These are phyloP conservation scores for Prunus salicina DNA, from an alignment of 306 rosid species.

Conservation along the genomic window DNA sequence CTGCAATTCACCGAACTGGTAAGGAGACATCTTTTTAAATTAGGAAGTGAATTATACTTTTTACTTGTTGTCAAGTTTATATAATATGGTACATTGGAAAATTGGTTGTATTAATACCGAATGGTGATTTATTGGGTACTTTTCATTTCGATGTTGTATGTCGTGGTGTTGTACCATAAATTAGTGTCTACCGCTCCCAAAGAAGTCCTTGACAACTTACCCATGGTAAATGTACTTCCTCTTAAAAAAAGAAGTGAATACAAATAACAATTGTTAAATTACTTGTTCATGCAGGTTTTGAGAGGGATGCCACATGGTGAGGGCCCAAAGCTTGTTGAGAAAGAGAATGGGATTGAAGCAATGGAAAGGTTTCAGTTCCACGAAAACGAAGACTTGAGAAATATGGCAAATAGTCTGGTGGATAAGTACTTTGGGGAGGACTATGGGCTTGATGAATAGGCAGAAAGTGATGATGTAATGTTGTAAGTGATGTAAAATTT, in stretches of 20 bases:
- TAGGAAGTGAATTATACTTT: not conserved
- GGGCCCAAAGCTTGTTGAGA: constrained; percentile 89
- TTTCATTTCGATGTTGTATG: not conserved
- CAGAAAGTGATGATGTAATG: not conserved
- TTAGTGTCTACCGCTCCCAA: not conserved
- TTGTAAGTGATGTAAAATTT: constrained; percentile 8
- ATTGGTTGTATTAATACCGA: not conserved
- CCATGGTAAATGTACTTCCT: not conserved
- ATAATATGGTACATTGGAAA: not conserved
- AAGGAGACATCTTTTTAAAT: constrained; percentile 22
- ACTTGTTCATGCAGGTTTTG: constrained; percentile 55
- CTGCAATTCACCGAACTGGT: constrained; percentile 92
- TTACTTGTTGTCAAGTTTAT: not conserved
- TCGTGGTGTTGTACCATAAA: not conserved
- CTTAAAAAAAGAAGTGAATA: not conserved
- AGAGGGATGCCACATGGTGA: constrained; percentile 86
- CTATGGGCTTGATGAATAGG: constrained; percentile 71
- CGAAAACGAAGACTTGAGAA: constrained; percentile 87
- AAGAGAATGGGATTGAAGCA: constrained; percentile 88
- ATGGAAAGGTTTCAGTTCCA: constrained; percentile 98
- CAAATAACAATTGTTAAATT: not conserved
- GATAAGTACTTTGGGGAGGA: constrained; percentile 93
- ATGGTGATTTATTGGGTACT: not conserved
- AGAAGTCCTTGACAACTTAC: not conserved
- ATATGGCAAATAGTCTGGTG: constrained; percentile 79